Base-by-base conservation (phyloP, 495 filamentous ascomycete genomes). In the Xylaria longipes region DNA sequence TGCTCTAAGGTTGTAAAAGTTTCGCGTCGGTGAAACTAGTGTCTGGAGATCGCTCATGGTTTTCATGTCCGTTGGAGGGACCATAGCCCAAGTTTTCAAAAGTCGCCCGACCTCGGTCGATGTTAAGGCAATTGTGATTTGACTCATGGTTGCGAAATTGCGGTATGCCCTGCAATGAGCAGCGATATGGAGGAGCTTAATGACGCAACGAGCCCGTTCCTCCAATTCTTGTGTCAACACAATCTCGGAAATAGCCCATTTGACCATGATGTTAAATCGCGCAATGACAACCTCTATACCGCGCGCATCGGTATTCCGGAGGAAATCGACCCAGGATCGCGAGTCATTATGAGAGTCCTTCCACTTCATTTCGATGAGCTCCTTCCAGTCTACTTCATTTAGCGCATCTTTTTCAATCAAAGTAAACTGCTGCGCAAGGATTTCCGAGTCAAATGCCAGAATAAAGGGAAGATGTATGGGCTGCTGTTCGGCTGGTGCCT, bases 61-160 rank as follows among this genome's bases (percentile, higher is more conserved):
- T 64, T 89, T 84, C 69, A 88, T 84, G 73, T 98, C 95, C 9
- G 84, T 83, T 9, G 81, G 74, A 17, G 94, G 89, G 33, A 99
- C 89, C 68, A 94, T 83, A 4, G 86, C 82, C 97, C 97, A 99
- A 0, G 97, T 98, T 68, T 84, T 88, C 39, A 86, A 84, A 39
- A 99, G 86, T 48, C 95, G 87, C 29, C 90, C 82, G 67, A 94
- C 88, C 73, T 98, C 94, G 48, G 92, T 90, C 5, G 92, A 95
- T 31, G 94, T 91, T 41, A 99, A 84, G 1, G 97, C 97, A 71
- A 98, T 92, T 3, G 94, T 92, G 75, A 99, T 89, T 78, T 99
- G 97, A 43, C 93, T 91, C 93, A 98, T 93, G 14, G 97, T 98
- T 25, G 97, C 96, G 79, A 94, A 99, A 78, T 99, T 99, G 75